phyloP scores from a whole-genome alignment of 257 asterid species.

The Schizonepeta tenuifolia region DNA sequence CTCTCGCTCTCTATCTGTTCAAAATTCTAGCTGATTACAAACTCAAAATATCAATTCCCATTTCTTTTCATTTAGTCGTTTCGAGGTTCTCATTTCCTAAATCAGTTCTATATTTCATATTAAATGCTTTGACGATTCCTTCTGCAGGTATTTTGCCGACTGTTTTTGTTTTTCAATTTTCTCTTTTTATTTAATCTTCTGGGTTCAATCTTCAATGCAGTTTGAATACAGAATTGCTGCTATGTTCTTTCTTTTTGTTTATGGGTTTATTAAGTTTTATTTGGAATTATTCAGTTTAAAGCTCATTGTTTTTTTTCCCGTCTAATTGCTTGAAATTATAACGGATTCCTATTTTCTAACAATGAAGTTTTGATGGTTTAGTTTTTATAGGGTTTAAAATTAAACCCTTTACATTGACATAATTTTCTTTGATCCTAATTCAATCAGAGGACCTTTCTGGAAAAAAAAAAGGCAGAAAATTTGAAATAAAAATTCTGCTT shows the following conservation, averaged over 20 bases:
- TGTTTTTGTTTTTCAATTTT: constrained; percentile 13
- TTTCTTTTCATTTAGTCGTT: background rate
- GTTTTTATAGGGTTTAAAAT: constrained; percentile 2
- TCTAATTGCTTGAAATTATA: background rate
- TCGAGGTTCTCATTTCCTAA: constrained; percentile 8
- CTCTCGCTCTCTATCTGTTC: background rate
- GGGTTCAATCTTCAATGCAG: constrained; percentile 28
- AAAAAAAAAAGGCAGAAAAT: background rate
- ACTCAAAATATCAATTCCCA: background rate
- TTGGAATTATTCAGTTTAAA: constrained; percentile 6
- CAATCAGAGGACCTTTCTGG: background rate
- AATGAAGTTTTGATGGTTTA: background rate
- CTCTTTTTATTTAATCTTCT: constrained; percentile 5
- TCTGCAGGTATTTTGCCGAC: constrained; percentile 32
- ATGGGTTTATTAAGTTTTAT: background rate
- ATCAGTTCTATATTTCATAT: background rate
- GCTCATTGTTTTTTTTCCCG: constrained; percentile 8
- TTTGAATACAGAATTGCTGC: background rate
- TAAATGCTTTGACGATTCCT: constrained; percentile 10
- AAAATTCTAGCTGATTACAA: constrained; percentile 8
- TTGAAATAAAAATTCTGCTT: constrained; percentile 12
- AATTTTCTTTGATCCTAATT: constrained; percentile 19
- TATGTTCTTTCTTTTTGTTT: constrained; percentile 1
- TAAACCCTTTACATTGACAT: background rate
- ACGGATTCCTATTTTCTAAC: background rate